Evolutionary conservation across 768 basidiomycete species (phyloP), one percentile per base, ranked within the genome.

Genomic region (Lactarius evosmus): DNA sequence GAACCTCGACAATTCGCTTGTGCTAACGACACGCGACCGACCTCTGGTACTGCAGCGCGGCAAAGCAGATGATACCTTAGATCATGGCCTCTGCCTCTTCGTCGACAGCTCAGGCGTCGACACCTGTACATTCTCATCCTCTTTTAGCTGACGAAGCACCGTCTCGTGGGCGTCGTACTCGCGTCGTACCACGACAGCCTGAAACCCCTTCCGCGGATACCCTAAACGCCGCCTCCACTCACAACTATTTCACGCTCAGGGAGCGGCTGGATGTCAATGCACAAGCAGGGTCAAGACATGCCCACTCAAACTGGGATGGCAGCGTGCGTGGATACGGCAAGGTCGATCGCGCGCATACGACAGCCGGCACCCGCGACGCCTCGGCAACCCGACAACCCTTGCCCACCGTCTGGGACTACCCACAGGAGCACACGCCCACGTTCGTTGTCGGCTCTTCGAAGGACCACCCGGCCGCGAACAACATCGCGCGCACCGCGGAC

Each of bases 101-200:
- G 17, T 72, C 75, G 11, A 69, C 71, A 32, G 69, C 75, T 3
- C 75, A 61, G 49, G 34, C 55, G 32, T 30, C 70, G 41, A 87
- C 82, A 7, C 84, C 85, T 27, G 86, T 87, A 25, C 78, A 91
- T 65, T 83, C 83, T 0, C 91, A 93, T 70, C 91, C 91, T 40
- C 82, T 93, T 27, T 84, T 82, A 4, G 79, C 79, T 8, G 87
- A 89, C 34, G 83, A 85, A 34, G 67, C 29, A 0, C 70, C 78
- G 12, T 70, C 74, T 32, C 69, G 72, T 9, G 78, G 80, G 29
- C 82, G 87, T 58, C 78, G 82, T 51, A 77, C 72, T 64, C 83
- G 85, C 56, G 73, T 75, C 55, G 70, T 68, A 61, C 57, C 68
- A 22, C 75, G 71, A 50, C 79, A 79, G 25, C 33, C 67, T 44